Evolutionary conservation across 495 filamentous ascomycete species (phyloP).

Genomic region (Pseudevernia furfuracea): DNA sequence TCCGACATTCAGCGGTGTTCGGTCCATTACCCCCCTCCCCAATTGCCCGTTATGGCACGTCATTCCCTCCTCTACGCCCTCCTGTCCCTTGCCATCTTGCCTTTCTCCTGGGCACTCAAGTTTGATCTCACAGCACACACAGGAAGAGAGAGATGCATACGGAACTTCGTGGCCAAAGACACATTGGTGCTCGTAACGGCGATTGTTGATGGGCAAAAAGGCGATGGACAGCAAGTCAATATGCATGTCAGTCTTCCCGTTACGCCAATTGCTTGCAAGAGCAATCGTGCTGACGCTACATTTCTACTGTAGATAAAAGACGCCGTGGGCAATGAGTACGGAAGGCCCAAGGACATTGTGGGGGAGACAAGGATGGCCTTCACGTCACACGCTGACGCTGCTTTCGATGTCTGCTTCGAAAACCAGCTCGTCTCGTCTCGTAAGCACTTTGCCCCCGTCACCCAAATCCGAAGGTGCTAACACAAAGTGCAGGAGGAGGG

Average conservation of each 20-base stretch:
- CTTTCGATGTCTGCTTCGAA: slow-evolving; percentile 97
- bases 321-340: slow-evolving; percentile 91
- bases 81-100: slow-evolving; percentile 34
- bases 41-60: slow-evolving; percentile 1
- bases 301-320: slow-evolving; percentile 66
- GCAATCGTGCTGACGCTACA: not conserved
- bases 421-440: slow-evolving; percentile 62
- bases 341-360: slow-evolving; percentile 77
- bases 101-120: slow-evolving; percentile 70
- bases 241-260: slow-evolving; percentile 69
- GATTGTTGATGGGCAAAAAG: slow-evolving; percentile 72
- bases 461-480: not conserved
- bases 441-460: slow-evolving; percentile 39
- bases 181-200: slow-evolving; percentile 98
- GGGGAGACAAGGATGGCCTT: slow-evolving; percentile 92
- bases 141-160: slow-evolving; percentile 75
- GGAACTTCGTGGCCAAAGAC: slow-evolving; percentile 90
- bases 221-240: slow-evolving; percentile 88
- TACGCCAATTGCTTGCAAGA: not conserved
- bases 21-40: not conserved
- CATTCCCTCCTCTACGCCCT: slow-evolving; percentile 1
- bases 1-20: not conserved
- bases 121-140: slow-evolving; percentile 78
- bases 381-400: slow-evolving; percentile 86
- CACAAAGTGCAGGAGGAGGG: slow-evolving; percentile 27